Evolutionary conservation across 768 basidiomycete genomes (phyloP).

Genomic region (Mycena olivaceomarginata): DNA sequence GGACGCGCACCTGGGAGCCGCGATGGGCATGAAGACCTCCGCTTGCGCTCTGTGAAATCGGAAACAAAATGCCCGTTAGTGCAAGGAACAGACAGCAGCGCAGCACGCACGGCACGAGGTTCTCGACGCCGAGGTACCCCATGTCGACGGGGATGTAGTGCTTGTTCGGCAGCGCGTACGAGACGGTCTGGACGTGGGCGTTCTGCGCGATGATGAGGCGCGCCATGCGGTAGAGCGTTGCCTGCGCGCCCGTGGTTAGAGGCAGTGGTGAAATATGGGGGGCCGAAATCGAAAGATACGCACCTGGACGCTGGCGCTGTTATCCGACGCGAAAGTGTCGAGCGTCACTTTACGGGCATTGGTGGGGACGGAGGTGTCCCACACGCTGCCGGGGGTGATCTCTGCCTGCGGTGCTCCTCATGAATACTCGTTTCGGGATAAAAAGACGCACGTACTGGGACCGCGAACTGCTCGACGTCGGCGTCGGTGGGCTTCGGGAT

Average conservation of each 20-base stretch:
- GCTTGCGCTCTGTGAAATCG: constrained; percentile 73
- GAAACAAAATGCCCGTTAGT: constrained; percentile 8
- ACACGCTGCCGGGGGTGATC: constrained; percentile 64
- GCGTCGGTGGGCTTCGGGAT: constrained; percentile 71
- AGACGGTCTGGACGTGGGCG: constrained; percentile 72
- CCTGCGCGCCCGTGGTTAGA: constrained; percentile 63
- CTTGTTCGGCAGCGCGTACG: constrained; percentile 93
- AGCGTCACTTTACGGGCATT: constrained; percentile 80
- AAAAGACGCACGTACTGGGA: constrained; percentile 50
- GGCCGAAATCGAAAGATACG: too few relatives aligned
- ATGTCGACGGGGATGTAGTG: constrained; percentile 95
- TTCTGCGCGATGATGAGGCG: constrained; percentile 83
- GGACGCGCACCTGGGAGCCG: constrained; percentile 82
- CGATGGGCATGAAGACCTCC: constrained; percentile 93
- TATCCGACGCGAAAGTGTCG: constrained; percentile 89
- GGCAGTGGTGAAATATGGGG: not conserved
- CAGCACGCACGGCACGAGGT: constrained; percentile 73
- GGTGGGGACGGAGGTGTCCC: constrained; percentile 75
- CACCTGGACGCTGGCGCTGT: constrained; percentile 88
- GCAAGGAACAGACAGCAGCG: too few relatives aligned
- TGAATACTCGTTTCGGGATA: too few relatives aligned
- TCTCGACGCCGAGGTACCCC: constrained; percentile 83
- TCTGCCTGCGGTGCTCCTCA: constrained; percentile 4
- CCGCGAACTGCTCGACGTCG: constrained; percentile 69
- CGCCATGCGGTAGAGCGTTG: constrained; percentile 94